Base-by-base conservation (phyloP, 1,284 basidiomycete genomes). In the Ustilago cynodontis region DNA sequence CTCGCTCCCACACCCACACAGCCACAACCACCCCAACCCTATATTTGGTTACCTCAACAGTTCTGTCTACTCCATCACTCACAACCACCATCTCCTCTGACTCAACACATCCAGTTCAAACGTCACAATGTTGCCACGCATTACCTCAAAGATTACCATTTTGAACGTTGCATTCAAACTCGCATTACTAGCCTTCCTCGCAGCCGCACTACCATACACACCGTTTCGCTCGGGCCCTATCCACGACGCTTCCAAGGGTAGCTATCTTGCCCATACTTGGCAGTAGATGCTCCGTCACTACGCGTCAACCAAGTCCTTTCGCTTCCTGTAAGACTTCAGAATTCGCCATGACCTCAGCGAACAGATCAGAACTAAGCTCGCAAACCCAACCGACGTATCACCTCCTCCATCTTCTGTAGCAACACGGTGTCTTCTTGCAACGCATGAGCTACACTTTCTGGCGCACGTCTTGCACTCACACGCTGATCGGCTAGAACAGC, bases 191-290 rank as follows among this genome's bases (percentile, higher is more conserved):
- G 35, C 35, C 35, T 4, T 57, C 2, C 0, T 57, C 5, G 64
- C 64, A 14, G 70, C 64, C 31, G 52, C 49, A 1, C 53, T 72
- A 22, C 70, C 70, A 24, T 5, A 26, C 18, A 63, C 64, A 5
- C 70, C 70, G 2, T 72, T 72, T 26, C 70, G 47, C 0, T 14
- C 70, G 3, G 70, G 70, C 18, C 60, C 64, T 9, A 60, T 72
- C 16, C 28, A 72, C 57, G 51, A 66, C 10, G 65, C 60, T 14
- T 22, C 26, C 1, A 72, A 72, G 26, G 69, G 69, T 9, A 67
- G 64, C 61, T 72, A 64, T 18, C 65, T 72, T 6, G 70, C 65
- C 24, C 56, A 10, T 22, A 24, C 18, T 1, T 56, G 39, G 39
- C 22, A 18, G 13, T 59, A 37, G 14, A 20, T 24, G n/a, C n/a